Percentiles rank a stretch among this genome's conserved stretches.
Conservation (phyloP, 2,329 filamentous ascomycete species). For the Trichoderma hamatum region DNA sequence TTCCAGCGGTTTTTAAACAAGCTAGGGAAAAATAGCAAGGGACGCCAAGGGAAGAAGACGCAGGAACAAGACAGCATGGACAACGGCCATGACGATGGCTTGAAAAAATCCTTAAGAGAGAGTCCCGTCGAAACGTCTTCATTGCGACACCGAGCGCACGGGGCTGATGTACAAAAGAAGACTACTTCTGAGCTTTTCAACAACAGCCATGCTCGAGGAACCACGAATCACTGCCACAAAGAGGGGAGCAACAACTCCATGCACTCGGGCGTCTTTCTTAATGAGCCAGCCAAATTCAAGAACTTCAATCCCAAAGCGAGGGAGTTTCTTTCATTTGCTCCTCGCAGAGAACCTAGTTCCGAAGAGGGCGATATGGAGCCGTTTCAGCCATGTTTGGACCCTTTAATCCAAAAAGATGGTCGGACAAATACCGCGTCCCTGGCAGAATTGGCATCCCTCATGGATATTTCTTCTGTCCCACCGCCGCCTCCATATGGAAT, state of each 20-base stretch:
- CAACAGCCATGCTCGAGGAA: neutral
- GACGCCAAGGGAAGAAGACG: neutral
- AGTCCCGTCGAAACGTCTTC: neutral
- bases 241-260: conserved; percentile 31
- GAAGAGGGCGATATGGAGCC: neutral
- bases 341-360: neutral
- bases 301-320: conserved; percentile 40
- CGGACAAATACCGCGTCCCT: neutral
- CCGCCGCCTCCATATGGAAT: conserved; percentile 1
- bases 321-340: conserved; percentile 39
- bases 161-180: neutral
- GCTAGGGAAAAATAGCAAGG: conserved; percentile 27
- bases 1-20: conserved; percentile 38
- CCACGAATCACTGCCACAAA: neutral
- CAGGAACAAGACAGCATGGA: neutral
- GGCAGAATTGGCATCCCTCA: neutral
- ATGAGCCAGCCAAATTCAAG: conserved; percentile 24
- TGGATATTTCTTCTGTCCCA: neutral
- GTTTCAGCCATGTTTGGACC: neutral
- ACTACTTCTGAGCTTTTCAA: neutral
- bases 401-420: neutral
- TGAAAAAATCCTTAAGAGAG: neutral
- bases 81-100: neutral
- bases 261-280: conserved; percentile 32
- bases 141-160: neutral